Percentiles rank a stretch among this genome's conserved stretches.
phyloP scores from a whole-genome alignment of 1,284 basidiomycete genomes.

The Stereum hirsutum region DNA sequence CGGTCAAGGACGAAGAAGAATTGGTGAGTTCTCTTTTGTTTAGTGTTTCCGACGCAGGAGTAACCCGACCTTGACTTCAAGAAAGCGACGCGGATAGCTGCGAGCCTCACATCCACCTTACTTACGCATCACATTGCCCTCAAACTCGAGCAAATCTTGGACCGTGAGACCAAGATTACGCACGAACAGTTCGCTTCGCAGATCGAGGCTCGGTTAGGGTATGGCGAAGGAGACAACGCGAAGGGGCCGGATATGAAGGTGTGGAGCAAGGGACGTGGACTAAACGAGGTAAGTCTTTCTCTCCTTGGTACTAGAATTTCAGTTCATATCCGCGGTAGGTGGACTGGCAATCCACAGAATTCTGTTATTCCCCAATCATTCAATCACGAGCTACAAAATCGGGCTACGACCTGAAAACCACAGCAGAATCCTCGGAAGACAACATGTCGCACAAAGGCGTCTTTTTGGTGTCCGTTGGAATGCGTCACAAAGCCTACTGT shows the following conservation, averaged over 20 bases:
- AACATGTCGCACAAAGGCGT: conserved; percentile 87
- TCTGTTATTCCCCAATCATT: conserved; percentile 93
- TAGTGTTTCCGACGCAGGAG: too few species aligned
- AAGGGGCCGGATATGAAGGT: conserved; percentile 86
- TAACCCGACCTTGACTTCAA: too few species aligned
- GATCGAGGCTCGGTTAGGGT: conserved; percentile 83
- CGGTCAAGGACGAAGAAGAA: conserved; percentile 88
- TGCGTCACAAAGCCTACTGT: conserved; percentile 92
- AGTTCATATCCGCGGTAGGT: conserved; percentile 35
- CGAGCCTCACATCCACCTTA: conserved; percentile 78
- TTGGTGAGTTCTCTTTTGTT: conserved; percentile 42
- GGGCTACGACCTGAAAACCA: conserved; percentile 85
- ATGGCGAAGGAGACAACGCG: conserved; percentile 63
- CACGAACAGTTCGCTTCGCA: conserved; percentile 81
- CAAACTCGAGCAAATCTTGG: conserved; percentile 86
- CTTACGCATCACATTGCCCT: conserved; percentile 82
- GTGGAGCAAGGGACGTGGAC: conserved; percentile 71
- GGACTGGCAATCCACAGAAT: conserved; percentile 85
- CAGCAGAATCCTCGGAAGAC: conserved; percentile 79
- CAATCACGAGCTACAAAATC: conserved; percentile 79
- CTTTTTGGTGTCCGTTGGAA: conserved; percentile 80
- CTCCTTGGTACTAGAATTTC: not conserved
- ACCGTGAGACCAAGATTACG: conserved; percentile 84
- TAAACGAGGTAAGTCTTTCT: conserved; percentile 53
- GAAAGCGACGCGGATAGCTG: conserved; percentile 73